These are phyloP conservation scores for Fomitopsis palustris DNA, from an alignment of 1,284 basidiomycete genomes.

Conservation along the genomic window DNA sequence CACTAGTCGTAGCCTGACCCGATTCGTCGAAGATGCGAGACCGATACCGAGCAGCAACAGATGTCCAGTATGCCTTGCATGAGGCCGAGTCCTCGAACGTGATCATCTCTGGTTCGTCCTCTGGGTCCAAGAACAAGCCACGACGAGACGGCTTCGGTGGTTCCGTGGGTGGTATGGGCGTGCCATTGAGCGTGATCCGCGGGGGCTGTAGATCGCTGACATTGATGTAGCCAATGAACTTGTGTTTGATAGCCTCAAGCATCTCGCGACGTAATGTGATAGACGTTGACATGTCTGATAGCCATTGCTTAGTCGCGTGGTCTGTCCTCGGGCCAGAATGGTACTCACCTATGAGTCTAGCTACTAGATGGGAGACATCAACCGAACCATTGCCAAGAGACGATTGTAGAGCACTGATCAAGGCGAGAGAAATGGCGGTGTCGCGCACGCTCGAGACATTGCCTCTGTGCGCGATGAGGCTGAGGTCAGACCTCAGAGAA, in stretches of 20 bases:
- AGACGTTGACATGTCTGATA: conserved; percentile 41
- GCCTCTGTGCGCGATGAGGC: conserved; percentile 55
- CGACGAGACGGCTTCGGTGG: conserved; percentile 12
- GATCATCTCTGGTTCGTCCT: conserved; percentile 30
- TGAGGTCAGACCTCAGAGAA: conserved; percentile 66
- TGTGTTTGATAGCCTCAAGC: conserved; percentile 64
- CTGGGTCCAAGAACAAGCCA: conserved; percentile 25
- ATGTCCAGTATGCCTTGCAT: conserved; percentile 59
- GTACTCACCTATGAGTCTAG: conserved; percentile 63
- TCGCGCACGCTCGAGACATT: conserved; percentile 71
- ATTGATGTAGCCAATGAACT: conserved; percentile 44
- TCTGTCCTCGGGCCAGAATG: neutral
- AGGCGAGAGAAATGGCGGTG: conserved; percentile 64
- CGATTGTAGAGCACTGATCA: conserved; percentile 74
- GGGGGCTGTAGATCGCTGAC: conserved; percentile 73
- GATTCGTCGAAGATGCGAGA: conserved; percentile 38
- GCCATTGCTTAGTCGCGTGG: neutral
- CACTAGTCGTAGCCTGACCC: conserved; percentile 36
- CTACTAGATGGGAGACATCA: conserved; percentile 50
- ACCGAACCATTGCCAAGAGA: conserved; percentile 63
- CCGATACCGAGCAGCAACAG: conserved; percentile 51
- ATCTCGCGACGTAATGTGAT: conserved; percentile 82
- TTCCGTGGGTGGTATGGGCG: conserved; percentile 26
- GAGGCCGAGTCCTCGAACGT: conserved; percentile 30
- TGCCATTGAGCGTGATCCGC: conserved; percentile 40